phyloP scores from a whole-genome alignment of 768 basidiomycete genomes.

The Calocybe indica region DNA sequence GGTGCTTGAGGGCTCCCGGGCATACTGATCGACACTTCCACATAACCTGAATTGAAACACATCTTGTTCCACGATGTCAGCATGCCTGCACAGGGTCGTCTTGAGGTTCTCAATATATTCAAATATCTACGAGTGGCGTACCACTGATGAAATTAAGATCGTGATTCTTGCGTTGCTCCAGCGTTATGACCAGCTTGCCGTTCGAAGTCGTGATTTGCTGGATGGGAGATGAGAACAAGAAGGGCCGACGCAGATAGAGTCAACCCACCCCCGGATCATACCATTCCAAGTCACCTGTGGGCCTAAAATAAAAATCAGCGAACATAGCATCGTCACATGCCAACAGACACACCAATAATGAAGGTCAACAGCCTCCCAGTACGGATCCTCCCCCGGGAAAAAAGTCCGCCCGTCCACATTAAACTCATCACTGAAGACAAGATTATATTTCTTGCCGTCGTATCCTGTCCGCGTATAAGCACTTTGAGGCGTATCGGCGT shows the following conservation, averaged over 20 bases:
- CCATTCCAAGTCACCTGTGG: slow-evolving; percentile 81
- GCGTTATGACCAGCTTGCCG: slow-evolving; percentile 78
- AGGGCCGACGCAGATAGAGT: not conserved
- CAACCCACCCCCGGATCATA: slow-evolving; percentile 61
- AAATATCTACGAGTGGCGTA: slow-evolving; percentile 22
- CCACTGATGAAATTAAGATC: slow-evolving; percentile 83
- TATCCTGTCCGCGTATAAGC: slow-evolving; percentile 54
- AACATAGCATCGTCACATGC: not conserved
- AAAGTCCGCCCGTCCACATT: slow-evolving; percentile 52
- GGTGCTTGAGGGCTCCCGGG: slow-evolving; percentile 56
- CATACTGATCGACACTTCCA: slow-evolving; percentile 77
- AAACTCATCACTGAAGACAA: slow-evolving; percentile 87
- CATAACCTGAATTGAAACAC: slow-evolving; percentile 89
- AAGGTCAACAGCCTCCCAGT: slow-evolving; percentile 83
- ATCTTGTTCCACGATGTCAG: slow-evolving; percentile 90
- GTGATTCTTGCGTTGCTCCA: slow-evolving; percentile 64
- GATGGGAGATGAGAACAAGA: slow-evolving; percentile 3
- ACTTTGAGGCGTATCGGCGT: slow-evolving; percentile 62
- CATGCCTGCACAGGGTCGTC: slow-evolving; percentile 39
- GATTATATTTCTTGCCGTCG: slow-evolving; percentile 73
- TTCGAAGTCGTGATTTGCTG: slow-evolving; percentile 66
- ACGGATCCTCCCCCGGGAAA: slow-evolving; percentile 78
- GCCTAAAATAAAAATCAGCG: slow-evolving; percentile 23
- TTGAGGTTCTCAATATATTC: slow-evolving; percentile 19
- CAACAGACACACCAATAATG: slow-evolving; percentile 65